Conservation (phyloP, 2,329 filamentous ascomycete genomes). For the Epicoccum sorghinum region DNA sequence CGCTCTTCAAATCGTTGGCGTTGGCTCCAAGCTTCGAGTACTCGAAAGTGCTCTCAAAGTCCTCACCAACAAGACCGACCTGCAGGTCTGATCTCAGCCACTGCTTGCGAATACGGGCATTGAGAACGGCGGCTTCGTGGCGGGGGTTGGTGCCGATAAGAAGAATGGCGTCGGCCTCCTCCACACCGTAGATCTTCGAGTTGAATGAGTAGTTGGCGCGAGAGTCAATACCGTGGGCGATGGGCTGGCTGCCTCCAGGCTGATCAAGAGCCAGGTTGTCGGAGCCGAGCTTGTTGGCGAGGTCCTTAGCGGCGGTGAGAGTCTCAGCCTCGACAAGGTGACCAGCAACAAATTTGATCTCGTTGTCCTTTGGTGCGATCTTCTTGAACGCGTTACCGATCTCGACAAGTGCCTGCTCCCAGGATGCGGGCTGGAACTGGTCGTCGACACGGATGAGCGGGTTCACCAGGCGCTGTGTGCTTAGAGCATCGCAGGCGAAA, state of each 20-base stretch:
- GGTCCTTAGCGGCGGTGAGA: constrained; percentile 93
- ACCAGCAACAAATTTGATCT: constrained; percentile 94
- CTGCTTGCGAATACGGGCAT: constrained; percentile 96
- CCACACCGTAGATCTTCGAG: constrained; percentile 90
- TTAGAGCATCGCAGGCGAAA: constrained; percentile 94
- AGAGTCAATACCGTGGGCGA: constrained; percentile 91
- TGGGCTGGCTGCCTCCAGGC: constrained; percentile 78
- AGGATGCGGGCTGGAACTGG: constrained; percentile 89
- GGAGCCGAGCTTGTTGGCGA: constrained; percentile 94
- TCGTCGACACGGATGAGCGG: constrained; percentile 87
- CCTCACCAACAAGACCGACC: constrained; percentile 87
- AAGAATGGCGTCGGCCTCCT: constrained; percentile 90
- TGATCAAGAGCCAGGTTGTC: constrained; percentile 95
- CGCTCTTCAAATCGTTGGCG: constrained; percentile 79
- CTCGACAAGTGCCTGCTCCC: constrained; percentile 93
- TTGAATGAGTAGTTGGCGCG: constrained; percentile 97
- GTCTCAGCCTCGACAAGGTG: constrained; percentile 91
- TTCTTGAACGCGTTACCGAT: constrained; percentile 80
- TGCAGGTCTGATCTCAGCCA: constrained; percentile 95
- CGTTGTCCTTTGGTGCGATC: constrained; percentile 83
- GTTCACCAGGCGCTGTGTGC: constrained; percentile 93
- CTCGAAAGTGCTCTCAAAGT: constrained; percentile 93
- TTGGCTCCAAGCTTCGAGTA: constrained; percentile 88
- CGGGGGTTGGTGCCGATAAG: constrained; percentile 94
- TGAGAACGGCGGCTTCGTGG: constrained; percentile 92